Evolutionary conservation across 257 asterid species (phyloP), one percentile per base, ranked within the genome.

Genomic region (Gardenia jasminoides): DNA sequence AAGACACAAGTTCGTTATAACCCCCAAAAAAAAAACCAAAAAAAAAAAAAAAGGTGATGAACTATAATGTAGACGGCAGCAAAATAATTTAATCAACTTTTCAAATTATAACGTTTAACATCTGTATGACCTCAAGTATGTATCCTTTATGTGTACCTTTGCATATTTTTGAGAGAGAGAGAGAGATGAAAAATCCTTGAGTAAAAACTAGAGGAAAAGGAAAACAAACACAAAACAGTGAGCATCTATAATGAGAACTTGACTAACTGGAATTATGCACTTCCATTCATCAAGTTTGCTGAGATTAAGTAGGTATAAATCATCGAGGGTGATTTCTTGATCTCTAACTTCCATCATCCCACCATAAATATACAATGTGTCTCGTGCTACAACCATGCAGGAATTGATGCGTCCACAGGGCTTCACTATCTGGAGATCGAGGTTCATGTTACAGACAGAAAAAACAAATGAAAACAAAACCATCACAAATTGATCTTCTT

Each of bases 281-380:
- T 90, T 93, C 99, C 99, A 96, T 77, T 92, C 99, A 75, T 96
- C 99, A 79, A 96, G 91, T 85, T 96, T 96, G 89, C 92, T 92
- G 76, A 96, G 98, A 86, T 93, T 93, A 68, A 96, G 97, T 24
- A 91, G 84, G 82, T 93, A 90, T 20, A 96, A 85, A 89, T 96
- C 99, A 78, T 96, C 98, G 48, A 96, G 97, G 11, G 99, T 92
- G 64, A 93, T 87, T 87, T 96, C 99, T 84, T 48, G 92, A 86
- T 96, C 99, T 85, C 90, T 92, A 82, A 88, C 58, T 88, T 96
- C 99, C 98, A 93, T 91, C 97, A 92, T 91, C 81, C 99, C 99
- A 30, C 99, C 99, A 61, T 88, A 96, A 72, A 96, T 83, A 83
- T 96, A 96, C 74, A 93, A 80, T 48, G 92, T 91, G 86, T 96